Evolutionary conservation across 805 yeast genomes (phyloP), one percentile per base, ranked within the genome.

Genomic region (Kazachstania africana): DNA sequence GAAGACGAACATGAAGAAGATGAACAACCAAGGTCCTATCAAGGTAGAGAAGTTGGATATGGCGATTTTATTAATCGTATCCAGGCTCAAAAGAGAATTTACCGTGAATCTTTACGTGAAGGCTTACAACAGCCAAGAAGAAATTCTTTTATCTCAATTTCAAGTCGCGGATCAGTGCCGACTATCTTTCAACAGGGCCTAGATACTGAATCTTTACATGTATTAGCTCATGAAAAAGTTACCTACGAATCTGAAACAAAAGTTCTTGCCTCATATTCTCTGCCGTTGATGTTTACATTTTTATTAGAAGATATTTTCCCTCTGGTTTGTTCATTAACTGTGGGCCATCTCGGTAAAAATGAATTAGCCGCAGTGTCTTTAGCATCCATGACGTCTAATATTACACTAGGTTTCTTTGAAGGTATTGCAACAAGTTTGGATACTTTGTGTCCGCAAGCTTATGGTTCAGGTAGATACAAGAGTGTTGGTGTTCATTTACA

Each of bases 391-490:
- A 80, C 91, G 1, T 79, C 83, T 1, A 78, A 78, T 40, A 79
- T 82, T 38, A 77, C 88, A 0, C 72, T 78, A 42, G 83, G 93
- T 0, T 64, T 81, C 21, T 75, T 81, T 45, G 88, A 80, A 49
- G 94, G 94, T 18, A 68, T 82, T 31, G 75, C 91, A 1, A 80
- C 93, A 0, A 78, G 85, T 29, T 62, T 82, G 37, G 94, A 82
- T 49, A 80, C 93, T 0, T 61, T 82, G 23, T 79, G 91, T 47
- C 78, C 94, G 1, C 93, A 82, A 54, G 88, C 93, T 0, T 82
- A 70, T 52, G 94, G 94, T 6, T 79, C 91, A 5, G 79, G 78
- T 15, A 70, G 76, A 35, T 67, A 65, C 37, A 64, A 68, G 27
- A 63, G 75, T 38, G 93, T 82, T 3, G 93, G 93, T 0, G 49